Evolutionary conservation across 129 eudicot genomes (phyloP), one percentile per base, ranked within the genome.

Genomic region (Artemisia tridentata): DNA sequence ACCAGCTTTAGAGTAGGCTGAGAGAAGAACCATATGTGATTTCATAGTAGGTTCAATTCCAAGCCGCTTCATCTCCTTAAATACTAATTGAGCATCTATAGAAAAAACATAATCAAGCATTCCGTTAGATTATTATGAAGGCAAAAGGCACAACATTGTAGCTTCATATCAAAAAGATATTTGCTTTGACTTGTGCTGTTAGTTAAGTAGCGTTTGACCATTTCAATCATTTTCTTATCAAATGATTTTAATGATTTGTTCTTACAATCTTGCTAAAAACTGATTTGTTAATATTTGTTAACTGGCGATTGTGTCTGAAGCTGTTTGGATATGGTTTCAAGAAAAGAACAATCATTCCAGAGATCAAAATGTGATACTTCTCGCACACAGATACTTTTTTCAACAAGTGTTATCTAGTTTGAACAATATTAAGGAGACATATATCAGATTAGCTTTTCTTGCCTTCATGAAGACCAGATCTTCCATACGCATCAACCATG

Each of bases 401-500:
- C 34, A 29, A 29, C 6, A 3, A 29, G 34, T 29, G 34, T 29
- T 0, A 29, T 29, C 34, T 29, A 29, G 5, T 29, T 29, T 29
- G 34, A 29, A 4, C 6, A 29, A 29, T 29, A 29, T 29, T 29
- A 29, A 29, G 34, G 34, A 29, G 34, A 29, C 34, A 29, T 29
- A 29, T 29, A 29, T 29, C 34, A 29, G 34, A 6, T 5, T 34
- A 34, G 9, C 41, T 72, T 50, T 50, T 12, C 48, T 71, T 82
- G 88, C 97, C 97, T 59, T 88, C 88, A 66, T 84, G 84, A 61
- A 91, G 91, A 80, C 97, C 92, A 25, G 96, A 88, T 88, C 92
- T 84, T 62, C 97, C 97, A 80, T 91, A 91, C 20, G 97, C 96
- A 79, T 91, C 97, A 68, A 88, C 87, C 96, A 91, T 88, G n/a